These are phyloP conservation scores for Phytophthora idaei DNA, from an alignment of 352 stramenopile species.

Conservation along the genomic window DNA sequence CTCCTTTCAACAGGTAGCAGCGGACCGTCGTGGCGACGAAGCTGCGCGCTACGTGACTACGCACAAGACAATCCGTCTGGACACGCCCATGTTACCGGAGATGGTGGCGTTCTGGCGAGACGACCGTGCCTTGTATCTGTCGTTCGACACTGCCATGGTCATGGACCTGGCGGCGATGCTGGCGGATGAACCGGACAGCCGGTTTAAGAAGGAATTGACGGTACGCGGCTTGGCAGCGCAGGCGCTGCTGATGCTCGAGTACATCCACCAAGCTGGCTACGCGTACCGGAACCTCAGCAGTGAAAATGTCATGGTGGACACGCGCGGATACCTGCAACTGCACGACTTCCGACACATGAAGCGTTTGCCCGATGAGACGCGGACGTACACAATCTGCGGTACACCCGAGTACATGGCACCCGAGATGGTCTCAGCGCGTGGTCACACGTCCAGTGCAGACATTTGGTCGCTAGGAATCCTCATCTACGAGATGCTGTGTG, in stretches of 20 bases:
- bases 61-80: slow-evolving; percentile 70
- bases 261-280: slow-evolving; percentile 79
- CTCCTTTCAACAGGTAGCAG: slow-evolving; percentile 69
- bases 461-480: slow-evolving; percentile 88
- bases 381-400: slow-evolving; percentile 89
- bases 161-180: slow-evolving; percentile 69
- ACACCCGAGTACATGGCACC: slow-evolving; percentile 91
- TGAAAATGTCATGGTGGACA: slow-evolving; percentile 86
- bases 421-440: slow-evolving; percentile 87
- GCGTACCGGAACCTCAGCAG: slow-evolving; percentile 87
- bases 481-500: slow-evolving; percentile 87
- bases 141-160: slow-evolving; percentile 74
- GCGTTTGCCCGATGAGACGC: slow-evolving; percentile 77
- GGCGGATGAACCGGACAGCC: slow-evolving; percentile 55
- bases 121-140: slow-evolving; percentile 79
- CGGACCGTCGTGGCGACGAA: slow-evolving; percentile 74
- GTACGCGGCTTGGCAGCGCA: slow-evolving; percentile 70
- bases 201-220: slow-evolving; percentile 58
- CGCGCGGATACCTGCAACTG: slow-evolving; percentile 80
- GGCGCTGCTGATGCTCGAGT: slow-evolving; percentile 83
- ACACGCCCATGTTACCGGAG: slow-evolving; percentile 72
- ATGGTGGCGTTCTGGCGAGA: slow-evolving; percentile 84
- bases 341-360: slow-evolving; percentile 90
- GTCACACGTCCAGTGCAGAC: slow-evolving; percentile 79
- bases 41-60: slow-evolving; percentile 69